Percentiles rank a stretch among this genome's conserved stretches.
phyloP scores from a whole-genome alignment of 2,329 filamentous ascomycete species.

The Colletotrichum spaethianum region DNA sequence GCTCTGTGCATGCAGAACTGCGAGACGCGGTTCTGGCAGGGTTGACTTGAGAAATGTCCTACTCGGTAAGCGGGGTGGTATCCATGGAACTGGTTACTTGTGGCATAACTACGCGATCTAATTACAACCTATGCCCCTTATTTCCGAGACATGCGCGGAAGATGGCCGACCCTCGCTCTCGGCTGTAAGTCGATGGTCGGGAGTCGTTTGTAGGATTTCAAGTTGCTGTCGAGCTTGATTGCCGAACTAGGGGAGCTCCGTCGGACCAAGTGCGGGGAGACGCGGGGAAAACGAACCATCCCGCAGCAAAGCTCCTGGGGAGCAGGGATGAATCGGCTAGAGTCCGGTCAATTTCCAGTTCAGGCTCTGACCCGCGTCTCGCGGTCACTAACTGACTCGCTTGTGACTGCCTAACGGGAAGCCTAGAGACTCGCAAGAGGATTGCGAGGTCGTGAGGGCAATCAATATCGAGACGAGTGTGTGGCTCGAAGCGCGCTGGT shows the following conservation, averaged over 20 bases:
- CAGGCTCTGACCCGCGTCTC: constrained; percentile 11
- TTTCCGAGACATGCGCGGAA: constrained; percentile 19
- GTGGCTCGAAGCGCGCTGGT: constrained; percentile 24
- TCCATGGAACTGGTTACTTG: background rate
- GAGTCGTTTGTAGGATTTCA: constrained; percentile 10
- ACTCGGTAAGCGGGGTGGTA: background rate
- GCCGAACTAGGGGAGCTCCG: constrained; percentile 4
- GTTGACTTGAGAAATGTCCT: background rate
- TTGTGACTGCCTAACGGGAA: background rate
- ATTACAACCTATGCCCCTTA: constrained; percentile 7
- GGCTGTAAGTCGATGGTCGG: constrained; percentile 6
- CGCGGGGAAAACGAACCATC: constrained; percentile 8
- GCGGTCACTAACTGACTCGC: constrained; percentile 1
- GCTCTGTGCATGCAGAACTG: constrained; percentile 11
- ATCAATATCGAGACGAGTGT: background rate
- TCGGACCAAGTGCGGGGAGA: constrained; percentile 19
- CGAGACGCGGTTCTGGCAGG: constrained; percentile 31
- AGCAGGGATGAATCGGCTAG: constrained; percentile 10
- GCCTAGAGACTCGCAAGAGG: background rate
- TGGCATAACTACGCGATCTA: constrained; percentile 9
- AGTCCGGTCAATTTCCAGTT: background rate
- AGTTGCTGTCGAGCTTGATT: constrained; percentile 5
- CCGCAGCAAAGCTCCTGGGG: constrained; percentile 5
- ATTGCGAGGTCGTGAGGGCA: background rate
- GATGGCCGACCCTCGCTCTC: constrained; percentile 7